These are phyloP conservation scores for Phytophthora aleatoria DNA, from an alignment of 352 stramenopile species.

Conservation along the genomic window DNA sequence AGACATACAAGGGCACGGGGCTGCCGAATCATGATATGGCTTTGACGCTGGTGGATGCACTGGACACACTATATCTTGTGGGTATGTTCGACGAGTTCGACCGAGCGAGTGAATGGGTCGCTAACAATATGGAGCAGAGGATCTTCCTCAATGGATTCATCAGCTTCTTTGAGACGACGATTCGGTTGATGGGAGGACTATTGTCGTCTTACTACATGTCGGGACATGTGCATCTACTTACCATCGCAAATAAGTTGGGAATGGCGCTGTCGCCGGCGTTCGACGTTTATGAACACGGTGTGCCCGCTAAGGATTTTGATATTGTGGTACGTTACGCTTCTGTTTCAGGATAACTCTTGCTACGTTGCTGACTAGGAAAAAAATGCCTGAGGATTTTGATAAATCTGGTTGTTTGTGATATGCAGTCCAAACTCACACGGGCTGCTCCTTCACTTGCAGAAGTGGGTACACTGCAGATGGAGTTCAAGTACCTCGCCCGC, in stretches of 20 bases:
- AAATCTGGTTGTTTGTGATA: not conserved
- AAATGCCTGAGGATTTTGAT: not conserved
- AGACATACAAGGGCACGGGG: conserved; percentile 57
- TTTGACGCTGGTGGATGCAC: conserved; percentile 77
- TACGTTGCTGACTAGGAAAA: not conserved
- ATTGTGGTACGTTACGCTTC: conserved; percentile 42
- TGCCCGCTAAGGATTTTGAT: conserved; percentile 73
- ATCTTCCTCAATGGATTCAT: conserved; percentile 72
- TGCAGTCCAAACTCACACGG: conserved; percentile 40
- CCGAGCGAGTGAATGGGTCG: conserved; percentile 66
- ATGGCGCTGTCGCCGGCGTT: conserved; percentile 69
- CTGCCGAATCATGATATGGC: conserved; percentile 74
- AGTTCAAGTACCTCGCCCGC: conserved; percentile 80
- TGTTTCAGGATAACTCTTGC: not conserved
- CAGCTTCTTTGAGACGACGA: conserved; percentile 85
- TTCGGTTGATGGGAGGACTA: conserved; percentile 74
- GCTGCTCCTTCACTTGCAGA: conserved; percentile 64
- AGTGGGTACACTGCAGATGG: conserved; percentile 74
- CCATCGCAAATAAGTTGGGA: conserved; percentile 65
- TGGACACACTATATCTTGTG: conserved; percentile 79
- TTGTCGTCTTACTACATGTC: conserved; percentile 68
- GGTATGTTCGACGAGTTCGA: conserved; percentile 85
- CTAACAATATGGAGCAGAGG: conserved; percentile 60
- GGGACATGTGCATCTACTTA: conserved; percentile 63
- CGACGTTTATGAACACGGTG: conserved; percentile 48